A percentile compares a stretch with the other conserved stretches of the same genome.
phyloP scores from a whole-genome alignment of 2,329 filamentous ascomycete genomes.

The Xenoacremonium recifei region DNA sequence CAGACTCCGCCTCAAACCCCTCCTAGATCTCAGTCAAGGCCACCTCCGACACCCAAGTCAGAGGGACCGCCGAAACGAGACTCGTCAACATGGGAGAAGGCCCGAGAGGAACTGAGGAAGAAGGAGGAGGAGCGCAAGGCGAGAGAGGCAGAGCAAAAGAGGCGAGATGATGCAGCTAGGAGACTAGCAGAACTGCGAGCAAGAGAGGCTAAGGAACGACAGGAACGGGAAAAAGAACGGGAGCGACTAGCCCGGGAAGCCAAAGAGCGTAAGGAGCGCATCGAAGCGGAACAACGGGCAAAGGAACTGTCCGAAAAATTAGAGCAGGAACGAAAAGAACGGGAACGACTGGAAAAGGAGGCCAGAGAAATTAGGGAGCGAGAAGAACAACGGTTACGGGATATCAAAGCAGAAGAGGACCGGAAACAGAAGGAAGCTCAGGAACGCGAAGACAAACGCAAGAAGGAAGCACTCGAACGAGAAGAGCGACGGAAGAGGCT shows the following conservation, averaged over 20 bases:
- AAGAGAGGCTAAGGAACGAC: constrained; percentile 50
- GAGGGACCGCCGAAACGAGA: no score
- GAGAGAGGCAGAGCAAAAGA: constrained; percentile 59
- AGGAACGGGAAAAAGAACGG: constrained; percentile 39
- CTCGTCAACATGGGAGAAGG: constrained; percentile 64
- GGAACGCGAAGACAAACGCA: constrained; percentile 25
- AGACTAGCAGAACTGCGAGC: constrained; percentile 55
- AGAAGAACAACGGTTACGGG: constrained; percentile 26
- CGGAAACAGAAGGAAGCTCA: constrained; percentile 42
- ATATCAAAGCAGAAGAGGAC: constrained; percentile 33
- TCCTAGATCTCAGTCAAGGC: constrained; percentile 3
- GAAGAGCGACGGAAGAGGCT: constrained; percentile 30
- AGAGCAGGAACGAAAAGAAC: constrained; percentile 37
- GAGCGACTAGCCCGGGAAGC: constrained; percentile 34
- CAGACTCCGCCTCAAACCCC: constrained; percentile 5
- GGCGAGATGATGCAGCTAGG: constrained; percentile 54
- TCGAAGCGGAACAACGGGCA: constrained; percentile 27
- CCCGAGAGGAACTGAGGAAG: constrained; percentile 63
- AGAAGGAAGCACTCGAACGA: constrained; percentile 38
- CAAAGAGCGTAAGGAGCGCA: constrained; percentile 26
- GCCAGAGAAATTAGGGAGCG: constrained; percentile 32
- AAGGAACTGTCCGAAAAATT: constrained; percentile 35
- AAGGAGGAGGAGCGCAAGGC: constrained; percentile 63
- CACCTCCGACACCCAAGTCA: constrained; percentile 19
- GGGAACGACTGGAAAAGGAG: constrained; percentile 46